These are phyloP conservation scores for Aspergillus ostianus DNA, from an alignment of 495 filamentous ascomycete genomes.

Conservation along the genomic window DNA sequence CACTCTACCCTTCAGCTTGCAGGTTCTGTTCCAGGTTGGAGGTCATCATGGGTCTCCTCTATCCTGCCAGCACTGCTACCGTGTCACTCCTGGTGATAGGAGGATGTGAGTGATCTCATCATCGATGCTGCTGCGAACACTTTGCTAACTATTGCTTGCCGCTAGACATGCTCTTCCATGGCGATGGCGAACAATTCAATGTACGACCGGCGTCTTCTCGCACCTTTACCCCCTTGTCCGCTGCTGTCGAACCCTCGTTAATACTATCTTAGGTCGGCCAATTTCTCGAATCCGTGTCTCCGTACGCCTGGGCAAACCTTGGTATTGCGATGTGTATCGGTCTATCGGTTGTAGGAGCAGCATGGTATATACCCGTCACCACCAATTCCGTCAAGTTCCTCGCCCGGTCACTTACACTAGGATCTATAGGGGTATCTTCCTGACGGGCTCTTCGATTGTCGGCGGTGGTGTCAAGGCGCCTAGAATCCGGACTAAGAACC, in stretches of 20 bases:
- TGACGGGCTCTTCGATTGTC: constrained; percentile 97
- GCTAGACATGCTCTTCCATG: constrained; percentile 95
- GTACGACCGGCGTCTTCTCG: constrained; percentile 44
- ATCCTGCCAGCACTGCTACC: constrained; percentile 68
- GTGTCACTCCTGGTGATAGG: constrained; percentile 78
- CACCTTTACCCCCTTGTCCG: not conserved
- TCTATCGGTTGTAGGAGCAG: constrained; percentile 91
- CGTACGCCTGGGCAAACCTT: constrained; percentile 86
- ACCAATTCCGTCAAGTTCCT: constrained; percentile 2
- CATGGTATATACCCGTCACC: constrained; percentile 68
- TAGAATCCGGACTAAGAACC: constrained; percentile 96
- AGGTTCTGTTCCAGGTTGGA: constrained; percentile 17
- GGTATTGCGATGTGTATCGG: constrained; percentile 95
- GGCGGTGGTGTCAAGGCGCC: constrained; percentile 95
- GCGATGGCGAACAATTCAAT: constrained; percentile 94
- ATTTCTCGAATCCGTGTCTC: constrained; percentile 92
- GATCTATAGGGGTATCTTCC: constrained; percentile 89
- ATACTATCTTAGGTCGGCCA: constrained; percentile 69
- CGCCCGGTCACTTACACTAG: constrained; percentile 25
- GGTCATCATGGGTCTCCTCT: constrained; percentile 53
- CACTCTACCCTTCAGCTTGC: constrained; percentile 26
- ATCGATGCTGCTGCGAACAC: constrained; percentile 19
- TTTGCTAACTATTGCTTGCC: constrained; percentile 2
- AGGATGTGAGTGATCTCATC: constrained; percentile 63
- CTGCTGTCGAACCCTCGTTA: constrained; percentile 12